Percentiles rank a stretch among this genome's conserved stretches.
phyloP scores from a whole-genome alignment of 768 basidiomycete genomes.

The Myochromella boudieri region DNA sequence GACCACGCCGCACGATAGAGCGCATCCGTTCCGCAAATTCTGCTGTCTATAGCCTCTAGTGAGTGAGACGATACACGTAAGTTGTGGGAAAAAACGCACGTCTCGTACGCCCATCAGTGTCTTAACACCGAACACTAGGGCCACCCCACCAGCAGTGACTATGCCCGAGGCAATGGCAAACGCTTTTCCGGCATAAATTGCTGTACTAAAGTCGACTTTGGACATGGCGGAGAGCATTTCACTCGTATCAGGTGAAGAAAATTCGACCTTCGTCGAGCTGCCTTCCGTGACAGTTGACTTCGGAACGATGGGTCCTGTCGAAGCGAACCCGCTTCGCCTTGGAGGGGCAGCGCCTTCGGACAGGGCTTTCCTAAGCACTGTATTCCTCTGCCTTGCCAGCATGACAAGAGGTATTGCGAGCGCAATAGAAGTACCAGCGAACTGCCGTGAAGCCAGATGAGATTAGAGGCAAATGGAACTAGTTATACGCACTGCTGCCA shows the following conservation, averaged over 20 bases:
- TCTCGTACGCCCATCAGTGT: slow-evolving; percentile 51
- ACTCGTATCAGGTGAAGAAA: slow-evolving; percentile 26
- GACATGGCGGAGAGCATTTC: slow-evolving; percentile 38
- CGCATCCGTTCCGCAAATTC: slow-evolving; percentile 66
- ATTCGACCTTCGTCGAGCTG: slow-evolving; percentile 19
- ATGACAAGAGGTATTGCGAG: slow-evolving; percentile 35
- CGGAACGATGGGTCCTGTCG: slow-evolving; percentile 7
- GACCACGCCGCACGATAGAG: slow-evolving; percentile 37
- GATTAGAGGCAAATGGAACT: background rate
- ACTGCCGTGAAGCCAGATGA: slow-evolving; percentile 10
- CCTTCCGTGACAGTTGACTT: slow-evolving; percentile 17
- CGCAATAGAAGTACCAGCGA: slow-evolving; percentile 21
- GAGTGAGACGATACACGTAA: background rate
- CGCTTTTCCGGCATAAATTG: slow-evolving; percentile 59
- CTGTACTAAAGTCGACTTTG: slow-evolving; percentile 43
- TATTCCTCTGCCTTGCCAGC: slow-evolving; percentile 30
- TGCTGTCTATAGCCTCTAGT: slow-evolving; percentile 45
- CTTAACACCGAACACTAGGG: slow-evolving; percentile 49
- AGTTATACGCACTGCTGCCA: slow-evolving; percentile 14
- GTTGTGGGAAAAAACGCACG: slow-evolving; percentile 36
- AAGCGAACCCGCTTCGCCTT: slow-evolving; percentile 20
- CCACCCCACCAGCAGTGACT: slow-evolving; percentile 48
- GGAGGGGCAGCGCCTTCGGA: slow-evolving; percentile 27
- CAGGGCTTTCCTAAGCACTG: slow-evolving; percentile 23
- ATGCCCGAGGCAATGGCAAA: slow-evolving; percentile 64